Evolutionary conservation across 768 basidiomycete genomes (phyloP).

Genomic region (Russula earlei): DNA sequence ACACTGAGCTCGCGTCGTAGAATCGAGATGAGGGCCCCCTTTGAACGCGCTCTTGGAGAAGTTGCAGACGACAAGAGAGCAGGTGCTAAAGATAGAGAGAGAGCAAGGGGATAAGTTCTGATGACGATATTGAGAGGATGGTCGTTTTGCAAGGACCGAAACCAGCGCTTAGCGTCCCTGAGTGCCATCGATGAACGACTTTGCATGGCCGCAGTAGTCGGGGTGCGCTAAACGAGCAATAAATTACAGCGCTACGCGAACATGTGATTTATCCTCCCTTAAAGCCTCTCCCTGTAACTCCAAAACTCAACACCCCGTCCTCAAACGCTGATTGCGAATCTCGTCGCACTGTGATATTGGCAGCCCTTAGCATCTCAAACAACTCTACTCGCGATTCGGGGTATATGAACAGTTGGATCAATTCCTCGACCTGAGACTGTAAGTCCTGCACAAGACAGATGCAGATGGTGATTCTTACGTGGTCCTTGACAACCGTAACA

Average conservation of each 20-base stretch:
- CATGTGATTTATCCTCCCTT: background rate
- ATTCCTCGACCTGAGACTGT: slow-evolving; percentile 38
- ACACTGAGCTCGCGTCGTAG: slow-evolving; percentile 48
- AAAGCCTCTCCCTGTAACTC: slow-evolving; percentile 38
- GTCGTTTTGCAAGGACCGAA: slow-evolving; percentile 20
- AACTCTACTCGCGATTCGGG: slow-evolving; percentile 70
- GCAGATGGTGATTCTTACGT: slow-evolving; percentile 41
- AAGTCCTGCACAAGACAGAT: background rate
- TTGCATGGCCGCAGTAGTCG: no score
- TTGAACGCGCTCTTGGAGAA: slow-evolving; percentile 24
- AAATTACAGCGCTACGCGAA: background rate
- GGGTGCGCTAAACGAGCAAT: no score
- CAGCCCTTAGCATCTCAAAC: slow-evolving; percentile 38
- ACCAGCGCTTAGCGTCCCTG: background rate
- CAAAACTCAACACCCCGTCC: slow-evolving; percentile 46
- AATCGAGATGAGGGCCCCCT: slow-evolving; percentile 29
- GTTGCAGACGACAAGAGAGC: slow-evolving; percentile 46
- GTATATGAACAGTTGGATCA: slow-evolving; percentile 56
- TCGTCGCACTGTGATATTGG: slow-evolving; percentile 25
- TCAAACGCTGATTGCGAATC: no score
- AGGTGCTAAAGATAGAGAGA: slow-evolving; percentile 61
- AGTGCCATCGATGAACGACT: no score
- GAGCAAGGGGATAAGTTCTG: slow-evolving; percentile 57
- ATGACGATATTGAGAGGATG: slow-evolving; percentile 52
- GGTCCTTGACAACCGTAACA: slow-evolving; percentile 40